These are phyloP conservation scores for Edhazardia aedis DNA, from an alignment of 371 early-diverging fungal species.

Conservation along the genomic window DNA sequence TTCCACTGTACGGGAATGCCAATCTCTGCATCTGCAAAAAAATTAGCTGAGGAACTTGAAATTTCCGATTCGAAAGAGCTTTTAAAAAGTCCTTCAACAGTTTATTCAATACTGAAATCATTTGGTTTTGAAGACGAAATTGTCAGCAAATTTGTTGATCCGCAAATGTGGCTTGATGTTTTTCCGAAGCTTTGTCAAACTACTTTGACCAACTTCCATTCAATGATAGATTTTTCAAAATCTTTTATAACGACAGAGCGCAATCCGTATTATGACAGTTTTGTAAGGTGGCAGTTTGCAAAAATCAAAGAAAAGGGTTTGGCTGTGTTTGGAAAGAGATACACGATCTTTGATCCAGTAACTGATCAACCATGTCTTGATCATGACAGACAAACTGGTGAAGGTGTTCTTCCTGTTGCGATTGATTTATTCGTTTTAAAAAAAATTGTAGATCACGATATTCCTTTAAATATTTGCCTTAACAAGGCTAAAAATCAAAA, in stretches of 20 bases:
- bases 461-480: background rate
- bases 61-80: constrained; percentile 44
- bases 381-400: constrained; percentile 89
- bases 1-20: constrained; percentile 99
- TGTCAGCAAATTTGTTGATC: constrained; percentile 75
- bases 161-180: constrained; percentile 74
- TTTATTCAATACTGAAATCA: constrained; percentile 76
- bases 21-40: constrained; percentile 90
- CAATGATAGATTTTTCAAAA: constrained; percentile 84
- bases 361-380: constrained; percentile 98
- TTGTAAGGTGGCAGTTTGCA: constrained; percentile 94
- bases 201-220: constrained; percentile 64
- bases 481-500: background rate
- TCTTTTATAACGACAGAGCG: constrained; percentile 93
- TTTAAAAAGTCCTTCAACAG: constrained; percentile 65
- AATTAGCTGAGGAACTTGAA: constrained; percentile 71
- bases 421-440: background rate
- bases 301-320: constrained; percentile 55
- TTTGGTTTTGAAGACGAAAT: constrained; percentile 68
- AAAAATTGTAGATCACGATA: background rate
- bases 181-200: constrained; percentile 70
- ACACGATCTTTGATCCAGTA: constrained; percentile 81
- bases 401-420: constrained; percentile 62
- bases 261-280: constrained; percentile 94
- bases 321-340: constrained; percentile 85